Base-by-base conservation (phyloP, 75 land plant species). In the Adiantum capillusveneris region DNA sequence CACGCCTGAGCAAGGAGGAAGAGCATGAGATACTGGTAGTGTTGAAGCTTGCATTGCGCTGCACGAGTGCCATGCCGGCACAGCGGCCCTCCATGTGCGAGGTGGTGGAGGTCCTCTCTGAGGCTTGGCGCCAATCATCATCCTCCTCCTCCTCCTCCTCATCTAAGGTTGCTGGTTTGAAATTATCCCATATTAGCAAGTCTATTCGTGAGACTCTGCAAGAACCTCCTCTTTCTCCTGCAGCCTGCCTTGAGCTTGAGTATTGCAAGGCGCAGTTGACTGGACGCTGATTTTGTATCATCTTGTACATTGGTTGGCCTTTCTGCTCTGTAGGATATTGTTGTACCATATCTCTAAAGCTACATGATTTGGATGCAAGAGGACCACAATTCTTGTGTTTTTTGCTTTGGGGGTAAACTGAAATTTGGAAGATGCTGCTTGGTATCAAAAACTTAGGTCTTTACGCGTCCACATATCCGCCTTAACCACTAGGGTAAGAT, bases 31-130 rank as follows among this genome's bases (percentile, higher is more conserved):
- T 66, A 62, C 54, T 66, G 48, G 60, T 42, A 11, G 68, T 66
- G 53, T 50, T 66, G 29, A 25, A 48, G 34, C 31, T 66, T 27
- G 68, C 62, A 13, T 16, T 58, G 43, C 61, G 29, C 29, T 66
- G 68, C 50, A 44, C 68, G n/a, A 44, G 30, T 31, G 52, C 45
- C 13, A 11, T 48, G 0, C 61, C 68, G 31, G 19, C 39, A 1
- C 60, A 57, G 31, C 63, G 68, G 31, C 68, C 68, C 21, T 41
- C 51, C 2, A 66, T 66, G 68, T 20, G 61, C 6, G 63, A 66
- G 18, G 68, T 57, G 6, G 50, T 46, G 50, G 50, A 46, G 6
- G 22, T 46, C 2, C 50, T 46, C 6, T n/a, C 18, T n/a, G 50
- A 46, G 18, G 50, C 22, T 14, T 46, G 50, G 50, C 50, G 50